Percentiles rank a stretch among this genome's conserved stretches.
Evolutionary conservation across 306 rosid genomes (phyloP).

Genomic region (Pueraria montana): DNA sequence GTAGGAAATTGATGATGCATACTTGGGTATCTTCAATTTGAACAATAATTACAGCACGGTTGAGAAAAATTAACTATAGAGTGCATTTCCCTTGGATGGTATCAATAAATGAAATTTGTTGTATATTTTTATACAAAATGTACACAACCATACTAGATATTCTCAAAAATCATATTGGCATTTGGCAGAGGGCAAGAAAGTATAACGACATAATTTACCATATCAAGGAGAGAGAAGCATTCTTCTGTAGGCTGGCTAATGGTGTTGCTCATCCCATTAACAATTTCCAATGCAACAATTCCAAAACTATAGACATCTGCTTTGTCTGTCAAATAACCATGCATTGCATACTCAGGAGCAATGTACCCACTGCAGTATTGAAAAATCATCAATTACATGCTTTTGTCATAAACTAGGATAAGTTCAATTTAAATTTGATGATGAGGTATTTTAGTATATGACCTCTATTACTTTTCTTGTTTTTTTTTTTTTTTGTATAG

Average conservation of each 20-base stretch:
- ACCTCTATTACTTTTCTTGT: conserved; percentile 7
- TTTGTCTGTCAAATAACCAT: conserved; percentile 67
- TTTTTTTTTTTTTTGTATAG: too few species aligned
- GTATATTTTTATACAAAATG: background rate
- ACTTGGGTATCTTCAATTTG: conserved; percentile 5
- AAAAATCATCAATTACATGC: conserved; percentile 11
- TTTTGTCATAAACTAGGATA: background rate
- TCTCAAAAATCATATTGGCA: conserved; percentile 5
- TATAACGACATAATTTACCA: conserved; percentile 51
- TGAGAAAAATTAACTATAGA: background rate
- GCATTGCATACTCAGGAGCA: conserved; percentile 74
- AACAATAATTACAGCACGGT: conserved; percentile 2
- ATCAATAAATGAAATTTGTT: background rate
- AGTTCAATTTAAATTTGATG: background rate
- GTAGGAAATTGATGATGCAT: background rate
- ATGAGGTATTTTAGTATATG: background rate
- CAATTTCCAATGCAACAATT: conserved; percentile 52
- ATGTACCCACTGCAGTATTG: conserved; percentile 59
- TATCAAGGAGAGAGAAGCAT: conserved; percentile 36
- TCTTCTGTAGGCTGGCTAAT: background rate
- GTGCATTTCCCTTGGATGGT: background rate
- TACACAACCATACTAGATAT: background rate
- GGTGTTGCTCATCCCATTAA: conserved; percentile 20
- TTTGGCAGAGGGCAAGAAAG: background rate
- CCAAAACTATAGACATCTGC: conserved; percentile 86